These are phyloP conservation scores for Calonectria crousiana DNA, from an alignment of 2,329 filamentous ascomycete genomes.

Conservation along the genomic window DNA sequence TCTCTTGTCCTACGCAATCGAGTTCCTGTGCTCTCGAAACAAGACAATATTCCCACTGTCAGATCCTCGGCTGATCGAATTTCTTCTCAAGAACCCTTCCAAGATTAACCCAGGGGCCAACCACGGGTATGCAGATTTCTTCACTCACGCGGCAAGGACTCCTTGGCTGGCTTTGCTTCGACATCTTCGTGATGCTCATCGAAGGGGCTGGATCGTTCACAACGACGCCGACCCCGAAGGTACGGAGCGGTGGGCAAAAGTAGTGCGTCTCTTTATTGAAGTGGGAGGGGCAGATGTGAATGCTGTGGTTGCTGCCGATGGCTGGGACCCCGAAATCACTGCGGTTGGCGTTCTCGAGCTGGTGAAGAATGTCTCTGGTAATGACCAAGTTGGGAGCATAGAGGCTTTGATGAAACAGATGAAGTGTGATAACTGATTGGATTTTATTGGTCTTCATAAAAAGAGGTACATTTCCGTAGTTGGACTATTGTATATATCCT, in stretches of 20 bases:
- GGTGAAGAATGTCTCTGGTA: constrained; percentile 42
- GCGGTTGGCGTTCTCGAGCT: constrained; percentile 44
- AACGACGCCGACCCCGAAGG: constrained; percentile 45
- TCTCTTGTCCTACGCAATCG: constrained; percentile 48
- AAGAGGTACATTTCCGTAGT: not conserved
- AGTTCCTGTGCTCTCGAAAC: constrained; percentile 50
- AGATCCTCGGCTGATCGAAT: constrained; percentile 41
- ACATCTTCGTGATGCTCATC: constrained; percentile 46
- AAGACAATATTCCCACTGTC: constrained; percentile 52
- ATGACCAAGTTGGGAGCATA: constrained; percentile 33
- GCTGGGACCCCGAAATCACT: constrained; percentile 47
- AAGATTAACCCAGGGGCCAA: constrained; percentile 33
- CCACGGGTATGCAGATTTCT: constrained; percentile 40
- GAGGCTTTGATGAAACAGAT: constrained; percentile 23
- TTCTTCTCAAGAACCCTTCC: constrained; percentile 37
- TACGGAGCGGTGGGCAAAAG: constrained; percentile 45
- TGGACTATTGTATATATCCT: not conserved
- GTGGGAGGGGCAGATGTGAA: constrained; percentile 41
- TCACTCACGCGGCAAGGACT: constrained; percentile 35
- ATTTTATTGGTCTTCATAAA: not conserved
- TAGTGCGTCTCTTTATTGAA: constrained; percentile 44
- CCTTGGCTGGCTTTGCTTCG: constrained; percentile 48
- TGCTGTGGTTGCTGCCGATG: constrained; percentile 43
- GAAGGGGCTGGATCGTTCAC: constrained; percentile 47
- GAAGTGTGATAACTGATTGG: not conserved